Evolutionary conservation across 352 stramenopile species (phyloP), one percentile per base, ranked within the genome.

Genomic region (Thalassiosira livingstoniorum): DNA sequence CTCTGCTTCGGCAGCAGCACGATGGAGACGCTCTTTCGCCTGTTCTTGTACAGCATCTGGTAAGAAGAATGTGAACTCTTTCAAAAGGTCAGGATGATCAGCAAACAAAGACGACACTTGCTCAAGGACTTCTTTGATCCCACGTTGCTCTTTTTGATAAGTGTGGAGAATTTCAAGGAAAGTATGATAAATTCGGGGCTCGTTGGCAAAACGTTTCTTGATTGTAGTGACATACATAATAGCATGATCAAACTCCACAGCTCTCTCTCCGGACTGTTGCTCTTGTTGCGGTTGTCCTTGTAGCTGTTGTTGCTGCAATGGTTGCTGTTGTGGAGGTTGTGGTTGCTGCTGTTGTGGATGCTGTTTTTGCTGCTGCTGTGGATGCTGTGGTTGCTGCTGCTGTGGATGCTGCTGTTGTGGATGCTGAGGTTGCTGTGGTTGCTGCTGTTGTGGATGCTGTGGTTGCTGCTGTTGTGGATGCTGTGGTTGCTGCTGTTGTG

Each of bases 121-220:
- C 77, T 95, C 91, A 39, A 96, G 67, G 2, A 98, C 96, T 78
- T 99, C 95, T 74, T 98, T 98, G 74, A 99, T 99, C n/a, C 96
- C 98, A n/a, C 97, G 95, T 90, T 99, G 97, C 88, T 99, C 97
- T 77, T 99, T 98, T 89, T 99, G 97, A 88, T 99, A 99, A 39
- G 97, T 99, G 90, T 99, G 97, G 45, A 99, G 83, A 82, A 99
- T 99, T 64, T 99, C 97, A 47, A 99, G 87, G 87, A 99, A 99
- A 45, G 96, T 84, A 87, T 99, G 98, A 88, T 99, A 99, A 11
- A 96, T 99, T 73, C 97, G 94, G 0, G 97, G 96, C 78, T 99
- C 96, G 83, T 98, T 96, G 0, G 95, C 95, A 87, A 99, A 99
- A 37, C 97, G 95, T 82, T 98, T 97, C 87, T 99, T 99, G 90